phyloP scores from a whole-genome alignment of 2,329 filamentous ascomycete genomes.

The Aureobasidium sp. region DNA sequence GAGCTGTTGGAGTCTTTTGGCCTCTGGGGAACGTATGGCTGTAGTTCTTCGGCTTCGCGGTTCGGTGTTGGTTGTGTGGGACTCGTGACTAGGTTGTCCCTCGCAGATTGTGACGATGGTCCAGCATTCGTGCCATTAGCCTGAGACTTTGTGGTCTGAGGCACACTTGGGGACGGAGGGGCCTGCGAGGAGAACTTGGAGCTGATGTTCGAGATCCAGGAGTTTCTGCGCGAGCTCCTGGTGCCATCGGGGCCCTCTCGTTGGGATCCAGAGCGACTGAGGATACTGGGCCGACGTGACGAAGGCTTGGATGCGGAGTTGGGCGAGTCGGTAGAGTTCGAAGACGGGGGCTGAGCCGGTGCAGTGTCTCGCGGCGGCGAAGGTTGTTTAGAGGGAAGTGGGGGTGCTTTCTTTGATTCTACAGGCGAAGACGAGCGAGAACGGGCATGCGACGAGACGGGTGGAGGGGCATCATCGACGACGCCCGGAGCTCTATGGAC shows the following conservation, averaged over 20 bases:
- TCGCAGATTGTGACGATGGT: slow-evolving; percentile 25
- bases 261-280: slow-evolving; percentile 23
- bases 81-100: slow-evolving; percentile 31
- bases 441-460: slow-evolving; percentile 27
- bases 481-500: slow-evolving; percentile 29
- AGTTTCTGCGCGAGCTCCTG: slow-evolving; percentile 49
- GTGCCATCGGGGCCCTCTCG: slow-evolving; percentile 20
- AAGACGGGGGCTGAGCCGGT: not conserved
- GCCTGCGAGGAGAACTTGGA: slow-evolving; percentile 65
- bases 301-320: slow-evolving; percentile 17
- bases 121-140: slow-evolving; percentile 18
- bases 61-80: slow-evolving; percentile 45
- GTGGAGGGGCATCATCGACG: slow-evolving; percentile 25
- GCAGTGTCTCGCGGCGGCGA: not conserved
- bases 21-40: slow-evolving; percentile 65
- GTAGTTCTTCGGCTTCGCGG: slow-evolving; percentile 31
- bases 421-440: slow-evolving; percentile 16
- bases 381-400: not conserved
- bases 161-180: slow-evolving; percentile 19
- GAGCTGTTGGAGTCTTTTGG: slow-evolving; percentile 59
- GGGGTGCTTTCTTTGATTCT: slow-evolving; percentile 4
- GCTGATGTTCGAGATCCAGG: slow-evolving; percentile 90
- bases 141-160: slow-evolving; percentile 17
- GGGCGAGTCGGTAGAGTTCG: slow-evolving; percentile 16
- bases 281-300: slow-evolving; percentile 31